phyloP scores from a whole-genome alignment of 129 eudicot species.

The Chrysanthemum lavandulifolium region DNA sequence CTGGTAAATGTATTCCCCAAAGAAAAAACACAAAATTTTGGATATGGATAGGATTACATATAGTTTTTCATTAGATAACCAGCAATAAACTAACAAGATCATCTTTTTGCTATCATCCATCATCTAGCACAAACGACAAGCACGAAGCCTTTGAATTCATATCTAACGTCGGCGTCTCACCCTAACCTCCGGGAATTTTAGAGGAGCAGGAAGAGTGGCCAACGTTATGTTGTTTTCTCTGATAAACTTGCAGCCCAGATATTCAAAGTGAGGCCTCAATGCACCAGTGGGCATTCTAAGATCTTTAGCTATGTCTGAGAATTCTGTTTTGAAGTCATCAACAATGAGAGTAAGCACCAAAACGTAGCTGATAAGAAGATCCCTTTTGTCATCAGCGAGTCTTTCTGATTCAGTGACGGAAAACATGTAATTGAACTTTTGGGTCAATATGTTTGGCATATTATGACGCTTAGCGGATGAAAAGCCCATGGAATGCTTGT shows the following conservation, averaged over 20 bases:
- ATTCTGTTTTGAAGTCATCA: slow-evolving; percentile 64
- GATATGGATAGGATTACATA: not conserved
- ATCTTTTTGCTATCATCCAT: not conserved
- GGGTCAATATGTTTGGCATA: slow-evolving; percentile 55
- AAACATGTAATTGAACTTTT: slow-evolving; percentile 60
- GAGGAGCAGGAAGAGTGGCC: slow-evolving; percentile 75
- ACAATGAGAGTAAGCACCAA: slow-evolving; percentile 71
- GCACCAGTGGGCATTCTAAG: slow-evolving; percentile 40
- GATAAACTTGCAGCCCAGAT: slow-evolving; percentile 64
- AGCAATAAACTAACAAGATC: not conserved
- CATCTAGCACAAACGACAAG: not conserved
- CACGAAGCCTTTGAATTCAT: not conserved
- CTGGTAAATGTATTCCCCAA: slow-evolving; percentile 1
- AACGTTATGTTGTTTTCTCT: slow-evolving; percentile 28
- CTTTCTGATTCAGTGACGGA: slow-evolving; percentile 37
- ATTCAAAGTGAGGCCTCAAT: slow-evolving; percentile 48
- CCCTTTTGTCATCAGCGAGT: slow-evolving; percentile 57
- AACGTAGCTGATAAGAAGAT: slow-evolving; percentile 61
- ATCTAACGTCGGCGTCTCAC: slow-evolving; percentile 48
- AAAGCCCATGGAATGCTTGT: slow-evolving; percentile 54
- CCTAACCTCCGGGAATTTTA: slow-evolving; percentile 44
- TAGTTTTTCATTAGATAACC: slow-evolving; percentile 6
- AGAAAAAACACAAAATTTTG: not conserved
- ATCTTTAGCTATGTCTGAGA: slow-evolving; percentile 79
- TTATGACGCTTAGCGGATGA: slow-evolving; percentile 58